Conservation (phyloP, 2,329 filamentous ascomycete genomes). For the Cercospora sojina region DNA sequence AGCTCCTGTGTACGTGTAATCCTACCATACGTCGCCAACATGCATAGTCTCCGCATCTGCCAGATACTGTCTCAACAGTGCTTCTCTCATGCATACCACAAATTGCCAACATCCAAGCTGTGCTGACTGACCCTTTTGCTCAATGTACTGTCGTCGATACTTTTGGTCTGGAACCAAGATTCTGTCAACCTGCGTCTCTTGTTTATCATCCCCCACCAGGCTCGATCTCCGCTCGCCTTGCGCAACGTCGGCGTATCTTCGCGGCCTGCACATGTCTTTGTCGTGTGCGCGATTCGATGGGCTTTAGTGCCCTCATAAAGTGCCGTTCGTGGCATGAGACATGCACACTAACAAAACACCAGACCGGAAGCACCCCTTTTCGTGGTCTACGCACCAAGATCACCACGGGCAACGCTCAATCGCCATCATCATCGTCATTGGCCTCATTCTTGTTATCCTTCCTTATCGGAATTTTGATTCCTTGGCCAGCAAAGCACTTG, state of each 20-base stretch:
- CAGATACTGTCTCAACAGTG: neutral
- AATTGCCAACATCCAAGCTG: neutral
- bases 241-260: neutral
- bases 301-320: neutral
- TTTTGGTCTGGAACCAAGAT: conserved; percentile 15
- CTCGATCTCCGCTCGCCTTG: neutral
- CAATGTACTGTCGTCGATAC: conserved; percentile 10
- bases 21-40: neutral
- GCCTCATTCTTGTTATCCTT: conserved; percentile 65
- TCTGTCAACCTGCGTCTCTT: neutral
- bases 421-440: conserved; percentile 46
- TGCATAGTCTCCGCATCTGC: neutral
- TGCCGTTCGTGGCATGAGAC: neutral
- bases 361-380: neutral
- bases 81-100: neutral
- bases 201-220: neutral
- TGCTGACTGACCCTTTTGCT: neutral
- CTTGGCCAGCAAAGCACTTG: conserved; percentile 89
- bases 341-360: neutral
- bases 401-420: conserved; percentile 7
- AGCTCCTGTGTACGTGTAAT: neutral
- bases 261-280: neutral
- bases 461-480: conserved; percentile 93
- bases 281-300: neutral
- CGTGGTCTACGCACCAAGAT: neutral